Evolutionary conservation across 129 eudicot genomes (phyloP), one percentile per base, ranked within the genome.

Genomic region (Artemisia annua): DNA sequence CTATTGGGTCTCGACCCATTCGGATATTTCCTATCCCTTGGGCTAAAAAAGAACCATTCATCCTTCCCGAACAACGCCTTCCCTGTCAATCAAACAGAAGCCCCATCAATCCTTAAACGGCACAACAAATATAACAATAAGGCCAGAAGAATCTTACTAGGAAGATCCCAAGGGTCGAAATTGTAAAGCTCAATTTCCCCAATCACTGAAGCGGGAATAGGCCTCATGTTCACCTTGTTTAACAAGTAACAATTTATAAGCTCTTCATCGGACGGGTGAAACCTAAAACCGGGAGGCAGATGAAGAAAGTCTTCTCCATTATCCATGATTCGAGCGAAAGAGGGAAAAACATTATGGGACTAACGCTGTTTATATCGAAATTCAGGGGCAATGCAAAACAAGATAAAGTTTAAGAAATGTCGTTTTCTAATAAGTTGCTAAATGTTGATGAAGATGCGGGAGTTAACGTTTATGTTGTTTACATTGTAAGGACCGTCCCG

Each of bases 161-260:
- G 96, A 32, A 89, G 89, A 15, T 89, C 84, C 96, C 96, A 89
- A 0, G 96, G 96, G 46, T 89, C 76, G 48, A 71, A 84, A 53
- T 73, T 86, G 62, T 86, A 89, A 4, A 89, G 83, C 82, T 89
- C 91, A 14, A 84, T 78, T 63, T 89, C 96, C 4, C 82, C 82
- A 1, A 86, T 83, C 8, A 89, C 65, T 6, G 72, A 30, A 4
- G 89, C 86, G 3, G 89, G 89, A 62, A 84, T 48, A 3, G 81
- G 79, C 51, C 81, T 69, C 0, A 67, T 76, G 1, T 81, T 75
- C 49, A 89, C 81, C 59, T 86, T 86, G 77, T 81, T 86, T 5
- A 62, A 70, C 24, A 89, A 74, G 77, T 89, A 89, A 32, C 70
- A 56, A 44, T 78, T 57, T 55, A 89, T 89, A 30, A 89, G 89